Evolutionary conservation across 179 eudicot genomes (phyloP).

Genomic region (Pouteria campechiana): DNA sequence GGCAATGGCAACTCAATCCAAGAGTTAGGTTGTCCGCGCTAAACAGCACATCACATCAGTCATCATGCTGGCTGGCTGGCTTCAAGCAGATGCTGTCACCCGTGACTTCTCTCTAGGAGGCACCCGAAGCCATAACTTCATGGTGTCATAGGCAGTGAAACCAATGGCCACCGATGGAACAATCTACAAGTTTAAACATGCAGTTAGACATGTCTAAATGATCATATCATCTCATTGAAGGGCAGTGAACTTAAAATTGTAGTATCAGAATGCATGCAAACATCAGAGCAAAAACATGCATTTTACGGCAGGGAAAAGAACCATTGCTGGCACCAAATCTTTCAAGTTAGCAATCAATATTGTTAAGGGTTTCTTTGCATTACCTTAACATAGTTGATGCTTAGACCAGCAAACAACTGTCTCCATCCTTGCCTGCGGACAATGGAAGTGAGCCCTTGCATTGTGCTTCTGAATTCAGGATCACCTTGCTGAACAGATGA

Average conservation of each 20-base stretch:
- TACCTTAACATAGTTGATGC: conserved; percentile 93
- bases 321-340: too few relatives aligned
- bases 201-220: neutral
- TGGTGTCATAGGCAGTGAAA: conserved; percentile 78
- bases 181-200: conserved; percentile 28
- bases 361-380: too few relatives aligned
- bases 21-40: too few relatives aligned
- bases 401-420: conserved; percentile 92
- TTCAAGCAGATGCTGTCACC: conserved; percentile 30
- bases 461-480: conserved; percentile 50
- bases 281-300: too few relatives aligned
- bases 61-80: too few relatives aligned
- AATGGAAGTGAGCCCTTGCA: conserved; percentile 57
- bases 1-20: too few relatives aligned
- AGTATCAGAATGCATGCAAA: too few relatives aligned
- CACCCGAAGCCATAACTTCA: conserved; percentile 70
- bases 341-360: too few relatives aligned
- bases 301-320: too few relatives aligned
- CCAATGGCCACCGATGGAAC: conserved; percentile 98
- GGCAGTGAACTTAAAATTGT: neutral
- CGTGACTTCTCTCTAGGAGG: conserved; percentile 51
- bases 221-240: neutral
- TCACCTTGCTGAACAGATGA: conserved; percentile 21
- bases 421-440: conserved; percentile 73
- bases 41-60: too few relatives aligned